Base-by-base conservation (phyloP, 495 filamentous ascomycete species). In the Tuber calosporum region DNA sequence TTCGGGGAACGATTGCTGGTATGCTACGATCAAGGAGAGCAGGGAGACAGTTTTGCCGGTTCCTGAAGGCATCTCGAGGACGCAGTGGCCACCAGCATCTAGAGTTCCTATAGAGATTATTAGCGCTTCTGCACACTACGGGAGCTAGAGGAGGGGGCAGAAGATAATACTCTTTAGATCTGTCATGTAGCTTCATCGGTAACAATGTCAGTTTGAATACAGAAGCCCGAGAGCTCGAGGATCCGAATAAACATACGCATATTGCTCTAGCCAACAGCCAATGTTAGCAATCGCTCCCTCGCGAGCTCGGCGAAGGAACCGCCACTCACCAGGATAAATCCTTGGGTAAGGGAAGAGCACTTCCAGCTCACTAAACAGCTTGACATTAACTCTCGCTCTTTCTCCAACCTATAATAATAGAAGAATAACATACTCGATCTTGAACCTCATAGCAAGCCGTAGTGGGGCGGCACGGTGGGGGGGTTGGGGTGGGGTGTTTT, bases 11-110 rank as follows among this genome's bases (percentile, higher is more conserved):
- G 93, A 90, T 81, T 93, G 90, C 82, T 98, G 96, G 79, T 98
- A 98, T 69, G 95, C 93, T 68, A 99, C 89, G 77, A 99, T 99
- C 77, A 99, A 86, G 0, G 95, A 97, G 37, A 99, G 86, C 0
- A 99, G 86, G 2, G 95, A 97, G 34, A 99, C 91, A 0, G 95
- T 99, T 85, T 99, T 99, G 69, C 95, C 95, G 39, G 95, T 99
- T n/a, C 95, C 95, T 71, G 95, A 99, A 85, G 95, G 95, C 95
- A 99, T 99, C 84, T 99, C 95, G 81, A 99, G 85, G n/a, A 99
- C 94, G 84, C 93, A 96, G 84, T 98, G 93, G 74, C 96, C 96
- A 73, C 91, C 91, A 39, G 89, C 92, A 86, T 98, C 95, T 81
- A 99, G 90, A 39, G 94, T 97, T 82, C 88, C 88, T 89, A 72